Evolutionary conservation across 345 rosid species (phyloP), one percentile per base, ranked within the genome.

Genomic region (Rhodamnia rubescens): DNA sequence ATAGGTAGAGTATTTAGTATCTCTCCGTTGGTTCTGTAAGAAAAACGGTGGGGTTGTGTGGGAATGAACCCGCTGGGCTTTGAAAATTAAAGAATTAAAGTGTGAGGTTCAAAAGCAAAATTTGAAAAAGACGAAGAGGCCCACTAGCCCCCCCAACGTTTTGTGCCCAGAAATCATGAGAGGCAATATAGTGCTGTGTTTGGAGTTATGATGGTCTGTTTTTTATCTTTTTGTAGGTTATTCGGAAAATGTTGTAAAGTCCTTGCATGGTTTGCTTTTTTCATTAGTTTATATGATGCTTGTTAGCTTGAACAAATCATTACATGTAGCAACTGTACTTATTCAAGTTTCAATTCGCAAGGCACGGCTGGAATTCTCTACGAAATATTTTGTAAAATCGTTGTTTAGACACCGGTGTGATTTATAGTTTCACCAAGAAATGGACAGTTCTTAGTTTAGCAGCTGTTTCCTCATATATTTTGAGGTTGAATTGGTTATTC

Each of bases 211-310:
- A 69, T 83, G 86, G 50, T n/a, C 84, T 75, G 21, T 84, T 32
- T 47, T 27, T 85, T 86, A 56, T 50, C 53, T 50, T 53, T 82
- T 86, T 87, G 26, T 53, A 47, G 82, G 87, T 32, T 82, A 75
- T 81, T 81, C 89, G 83, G 69, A 84, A 83, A 86, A 29, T 78
- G 87, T 85, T 78, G 84, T 84, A 90, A 90, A 89, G 90, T 90
- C 69, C 86, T 87, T 88, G 87, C 87, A 74, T 86, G 89, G 26
- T 85, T 89, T 54, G 87, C 92, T 92, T 91, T 92, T 87, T 87
- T 85, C 21, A 84, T 86, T 81, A 86, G 88, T 82, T 89, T 85
- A 83, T 32, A 16, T 18, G 24, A 32, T 18, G 78, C 24, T 32
- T 32, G 32, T 64, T 32, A 18, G 47, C 32, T 18, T 69, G 47